Evolutionary conservation across 2,329 filamentous ascomycete genomes (phyloP).

Genomic region (Xylariomycetidae sp.): DNA sequence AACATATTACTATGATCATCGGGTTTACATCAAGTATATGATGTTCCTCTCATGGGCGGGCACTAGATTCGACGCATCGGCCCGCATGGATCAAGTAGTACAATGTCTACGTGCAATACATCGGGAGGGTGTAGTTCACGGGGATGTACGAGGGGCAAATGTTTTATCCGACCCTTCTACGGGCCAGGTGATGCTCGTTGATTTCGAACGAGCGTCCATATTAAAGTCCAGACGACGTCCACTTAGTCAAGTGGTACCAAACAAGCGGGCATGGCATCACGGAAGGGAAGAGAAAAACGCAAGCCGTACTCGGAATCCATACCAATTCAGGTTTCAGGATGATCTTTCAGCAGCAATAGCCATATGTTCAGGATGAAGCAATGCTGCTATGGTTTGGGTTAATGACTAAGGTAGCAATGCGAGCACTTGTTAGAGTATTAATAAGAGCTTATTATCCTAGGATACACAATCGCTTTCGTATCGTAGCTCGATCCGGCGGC

Average conservation of each 20-base stretch:
- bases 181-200: conserved; percentile 23
- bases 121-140: conserved; percentile 20
- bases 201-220: conserved; percentile 27
- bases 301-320: background rate
- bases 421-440: no score
- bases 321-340: background rate
- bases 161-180: conserved; percentile 22
- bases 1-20: conserved; percentile 29
- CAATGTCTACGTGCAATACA: conserved; percentile 18
- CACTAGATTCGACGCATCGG: conserved; percentile 5
- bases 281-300: conserved; percentile 5
- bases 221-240: conserved; percentile 11
- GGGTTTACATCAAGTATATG: conserved; percentile 29
- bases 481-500: conserved; percentile 79
- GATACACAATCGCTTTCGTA: no score
- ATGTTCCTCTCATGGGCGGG: conserved; percentile 32
- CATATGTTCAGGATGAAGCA: no score
- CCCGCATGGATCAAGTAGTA: conserved; percentile 5
- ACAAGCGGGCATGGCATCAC: conserved; percentile 13
- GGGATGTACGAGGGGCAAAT: conserved; percentile 20
- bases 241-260: conserved; percentile 17
- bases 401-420: no score
- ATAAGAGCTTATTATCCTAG: no score
- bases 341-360: background rate
- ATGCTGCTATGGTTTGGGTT: no score